A percentile compares a stretch with the other conserved stretches of the same genome.
phyloP scores from a whole-genome alignment of 1,139 yeast species.

The Insectozyma bohioensis region DNA sequence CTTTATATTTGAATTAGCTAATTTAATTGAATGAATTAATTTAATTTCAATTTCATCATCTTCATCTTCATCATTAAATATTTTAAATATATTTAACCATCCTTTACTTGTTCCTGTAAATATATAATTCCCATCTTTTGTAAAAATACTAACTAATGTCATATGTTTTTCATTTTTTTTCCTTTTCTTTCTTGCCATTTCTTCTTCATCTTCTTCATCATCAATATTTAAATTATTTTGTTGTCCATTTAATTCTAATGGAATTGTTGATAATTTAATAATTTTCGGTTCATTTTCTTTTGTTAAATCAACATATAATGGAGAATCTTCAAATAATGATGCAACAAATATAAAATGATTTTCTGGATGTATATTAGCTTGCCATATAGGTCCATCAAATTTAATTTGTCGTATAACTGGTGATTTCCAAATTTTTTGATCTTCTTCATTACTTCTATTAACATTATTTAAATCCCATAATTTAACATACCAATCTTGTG shows the following conservation, averaged over 20 bases:
- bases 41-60: slow-evolving; percentile 21
- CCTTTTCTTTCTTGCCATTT: slow-evolving; percentile 12
- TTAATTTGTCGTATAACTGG: slow-evolving; percentile 44
- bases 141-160: slow-evolving; percentile 36
- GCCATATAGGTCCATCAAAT: slow-evolving; percentile 76
- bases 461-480: slow-evolving; percentile 70
- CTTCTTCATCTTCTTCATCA: slow-evolving; percentile 16
- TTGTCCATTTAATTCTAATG: slow-evolving; percentile 22
- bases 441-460: slow-evolving; percentile 17
- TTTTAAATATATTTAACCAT: slow-evolving; percentile 55
- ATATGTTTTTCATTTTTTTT: slow-evolving; percentile 25
- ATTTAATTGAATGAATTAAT: slow-evolving; percentile 50
- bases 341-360: slow-evolving; percentile 46
- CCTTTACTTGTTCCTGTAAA: slow-evolving; percentile 84
- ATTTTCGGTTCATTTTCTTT: slow-evolving; percentile 29
- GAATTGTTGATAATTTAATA: slow-evolving; percentile 26
- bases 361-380: slow-evolving; percentile 57
- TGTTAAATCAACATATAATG: slow-evolving; percentile 54
- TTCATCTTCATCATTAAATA: too few relatives aligned
- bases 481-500: slow-evolving; percentile 82
- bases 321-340: slow-evolving; percentile 51
- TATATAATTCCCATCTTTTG: slow-evolving; percentile 49
- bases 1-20: slow-evolving; percentile 73
- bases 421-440: slow-evolving; percentile 6
- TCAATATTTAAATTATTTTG: too few relatives aligned